Evolutionary conservation across 2,329 filamentous ascomycete genomes (phyloP), one percentile per base, ranked within the genome.

Genomic region (Fusarium floridanum): DNA sequence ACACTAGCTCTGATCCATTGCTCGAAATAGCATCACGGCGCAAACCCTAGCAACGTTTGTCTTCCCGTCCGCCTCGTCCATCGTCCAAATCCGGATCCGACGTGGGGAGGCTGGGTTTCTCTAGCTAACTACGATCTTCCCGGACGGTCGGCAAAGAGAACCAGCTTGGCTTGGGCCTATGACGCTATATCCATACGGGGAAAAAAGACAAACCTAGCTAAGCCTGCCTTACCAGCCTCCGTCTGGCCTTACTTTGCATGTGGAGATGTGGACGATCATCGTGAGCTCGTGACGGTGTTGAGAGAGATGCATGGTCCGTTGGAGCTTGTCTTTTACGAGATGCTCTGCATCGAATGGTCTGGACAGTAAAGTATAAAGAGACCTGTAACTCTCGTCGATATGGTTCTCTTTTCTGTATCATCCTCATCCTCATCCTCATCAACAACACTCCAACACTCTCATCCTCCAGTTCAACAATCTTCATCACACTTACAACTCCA

Each of bases 331-430:
- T 64, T 64, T 61, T 66, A 68, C 71, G 63, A 77, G 45, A 64
- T 62, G 36, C 6, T 37, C 24, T 57, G 43, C 27, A 32, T 32
- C 17, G 27, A 29, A 53, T 53, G 48, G 48, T 53, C 48, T 29
- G 17, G 10, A 32, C 27, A 29, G 14, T 65, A 64, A 64, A 66
- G 68, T 78, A 78, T 78, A 78, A 78, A 76, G 74, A 73, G 68
- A 66, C 29, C 53, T 64, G 22, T 50, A 43, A 29, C 45, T 64
- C 72, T 70, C 63, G 8, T 62, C 62, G 32, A 78, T 3, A 59
- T 73, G 17, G 20, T 43, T 37, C 41, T 50, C 60, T 36, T 63
- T 70, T 27, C 48, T 62, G 50, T 63, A 70, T 66, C 64, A 68
- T 70, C 71, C 65, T 64, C 57, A 62, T 66, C 71, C 70, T 64